Conservation (phyloP, 2,329 filamentous ascomycete species). For the Cytospora piceae region DNA sequence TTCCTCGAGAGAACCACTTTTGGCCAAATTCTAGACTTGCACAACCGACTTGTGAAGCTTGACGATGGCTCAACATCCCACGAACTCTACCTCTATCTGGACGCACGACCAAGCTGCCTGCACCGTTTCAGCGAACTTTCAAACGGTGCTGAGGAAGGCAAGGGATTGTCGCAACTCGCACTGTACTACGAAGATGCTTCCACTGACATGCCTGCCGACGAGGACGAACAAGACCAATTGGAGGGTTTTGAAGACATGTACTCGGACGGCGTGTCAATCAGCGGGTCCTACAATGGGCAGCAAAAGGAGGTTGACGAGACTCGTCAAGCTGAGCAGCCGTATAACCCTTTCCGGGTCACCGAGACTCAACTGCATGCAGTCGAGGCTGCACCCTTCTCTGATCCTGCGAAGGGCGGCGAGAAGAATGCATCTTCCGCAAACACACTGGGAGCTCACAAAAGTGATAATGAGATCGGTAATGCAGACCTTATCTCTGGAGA, state of each 20-base stretch:
- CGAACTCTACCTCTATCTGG: constrained; percentile 28
- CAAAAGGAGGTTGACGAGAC: neutral
- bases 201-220: constrained; percentile 12
- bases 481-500: constrained; percentile 1
- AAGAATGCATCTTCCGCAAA: neutral
- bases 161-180: constrained; percentile 25
- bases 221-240: constrained; percentile 28
- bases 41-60: constrained; percentile 26
- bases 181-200: constrained; percentile 27
- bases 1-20: constrained; percentile 29
- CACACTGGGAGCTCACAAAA: neutral
- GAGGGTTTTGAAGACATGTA: constrained; percentile 7
- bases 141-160: constrained; percentile 22
- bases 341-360: constrained; percentile 19
- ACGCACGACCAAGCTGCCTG: constrained; percentile 22
- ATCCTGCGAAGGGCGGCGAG: neutral
- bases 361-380: constrained; percentile 18
- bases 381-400: neutral
- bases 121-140: constrained; percentile 24
- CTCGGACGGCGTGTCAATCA: constrained; percentile 16
- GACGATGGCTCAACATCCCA: constrained; percentile 21
- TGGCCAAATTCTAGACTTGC: constrained; percentile 26
- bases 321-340: constrained; percentile 11
- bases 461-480: neutral
- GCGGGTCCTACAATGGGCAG: constrained; percentile 5